These are phyloP conservation scores for Leersia perrieri DNA, from an alignment of 176 grass and related monocot species.

Conservation along the genomic window DNA sequence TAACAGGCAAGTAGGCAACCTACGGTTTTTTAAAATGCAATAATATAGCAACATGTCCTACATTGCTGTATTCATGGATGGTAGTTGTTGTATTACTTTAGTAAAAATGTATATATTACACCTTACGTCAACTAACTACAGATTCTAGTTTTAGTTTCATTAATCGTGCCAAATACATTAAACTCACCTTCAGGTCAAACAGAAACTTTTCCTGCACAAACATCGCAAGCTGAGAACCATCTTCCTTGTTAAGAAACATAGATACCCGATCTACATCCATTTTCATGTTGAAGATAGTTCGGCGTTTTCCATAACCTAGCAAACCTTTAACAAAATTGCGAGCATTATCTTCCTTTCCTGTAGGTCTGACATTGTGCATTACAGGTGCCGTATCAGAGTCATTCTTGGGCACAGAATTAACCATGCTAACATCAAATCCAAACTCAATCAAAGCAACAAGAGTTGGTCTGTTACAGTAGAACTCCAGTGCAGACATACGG, in stretches of 20 bases:
- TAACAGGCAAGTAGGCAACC: neutral
- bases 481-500: constrained; percentile 80
- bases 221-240: constrained; percentile 93
- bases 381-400: constrained; percentile 32
- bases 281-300: constrained; percentile 90
- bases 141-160: neutral
- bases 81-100: neutral
- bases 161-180: constrained; percentile 17
- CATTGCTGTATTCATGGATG: neutral
- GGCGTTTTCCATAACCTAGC: constrained; percentile 83
- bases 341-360: constrained; percentile 61
- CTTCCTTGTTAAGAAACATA: constrained; percentile 98
- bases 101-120: neutral
- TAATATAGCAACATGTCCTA: neutral
- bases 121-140: neutral
- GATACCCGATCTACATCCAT: constrained; percentile 95
- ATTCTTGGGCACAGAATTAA: constrained; percentile 51
- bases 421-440: constrained; percentile 73
- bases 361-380: constrained; percentile 25
- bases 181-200: constrained; percentile 86
- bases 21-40: neutral
- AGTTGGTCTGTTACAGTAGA: constrained; percentile 92
- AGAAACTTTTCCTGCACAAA: constrained; percentile 96
- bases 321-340: constrained; percentile 76
- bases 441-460: constrained; percentile 96